These are phyloP conservation scores for Colletotrichum truncatum DNA, from an alignment of 2,329 filamentous ascomycete species.

Conservation along the genomic window DNA sequence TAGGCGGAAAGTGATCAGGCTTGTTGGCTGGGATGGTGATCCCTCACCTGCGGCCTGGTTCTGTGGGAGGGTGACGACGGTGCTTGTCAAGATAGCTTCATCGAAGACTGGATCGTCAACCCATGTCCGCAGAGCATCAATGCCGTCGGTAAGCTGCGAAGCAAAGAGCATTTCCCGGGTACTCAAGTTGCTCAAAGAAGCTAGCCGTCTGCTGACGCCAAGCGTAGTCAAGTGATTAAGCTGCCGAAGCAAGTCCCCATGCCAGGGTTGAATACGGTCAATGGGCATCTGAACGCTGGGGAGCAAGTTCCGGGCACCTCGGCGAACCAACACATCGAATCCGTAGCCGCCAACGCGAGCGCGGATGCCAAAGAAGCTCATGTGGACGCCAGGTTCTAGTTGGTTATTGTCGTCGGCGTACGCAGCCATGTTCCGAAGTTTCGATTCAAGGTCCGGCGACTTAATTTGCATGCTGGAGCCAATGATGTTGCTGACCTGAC, in stretches of 20 bases:
- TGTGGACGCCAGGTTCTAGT: conserved; percentile 61
- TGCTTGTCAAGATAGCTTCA: conserved; percentile 54
- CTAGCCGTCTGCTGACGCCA: conserved; percentile 48
- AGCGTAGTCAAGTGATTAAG: conserved; percentile 55
- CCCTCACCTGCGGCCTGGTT: conserved; percentile 32
- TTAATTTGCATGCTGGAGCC: conserved; percentile 80
- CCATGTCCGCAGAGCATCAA: conserved; percentile 50
- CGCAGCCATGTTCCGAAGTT: conserved; percentile 71
- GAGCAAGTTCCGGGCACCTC: conserved; percentile 65
- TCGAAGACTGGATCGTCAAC: conserved; percentile 56
- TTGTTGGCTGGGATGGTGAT: conserved; percentile 34
- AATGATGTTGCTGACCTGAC: conserved; percentile 75
- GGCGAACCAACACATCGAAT: conserved; percentile 71
- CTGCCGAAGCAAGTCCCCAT: conserved; percentile 62
- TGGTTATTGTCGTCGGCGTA: conserved; percentile 60
- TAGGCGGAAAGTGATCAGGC: conserved; percentile 65
- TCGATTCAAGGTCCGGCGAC: conserved; percentile 65
- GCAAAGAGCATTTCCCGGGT: conserved; percentile 55
- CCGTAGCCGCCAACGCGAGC: conserved; percentile 60
- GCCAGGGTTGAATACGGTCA: conserved; percentile 61
- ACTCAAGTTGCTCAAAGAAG: conserved; percentile 46
- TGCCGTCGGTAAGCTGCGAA: conserved; percentile 51
- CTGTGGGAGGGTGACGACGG: conserved; percentile 50
- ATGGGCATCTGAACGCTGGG: conserved; percentile 66
- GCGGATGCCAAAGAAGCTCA: conserved; percentile 67